These are phyloP conservation scores for Pulveroboletus sp. DNA, from an alignment of 768 basidiomycete species.

Conservation along the genomic window DNA sequence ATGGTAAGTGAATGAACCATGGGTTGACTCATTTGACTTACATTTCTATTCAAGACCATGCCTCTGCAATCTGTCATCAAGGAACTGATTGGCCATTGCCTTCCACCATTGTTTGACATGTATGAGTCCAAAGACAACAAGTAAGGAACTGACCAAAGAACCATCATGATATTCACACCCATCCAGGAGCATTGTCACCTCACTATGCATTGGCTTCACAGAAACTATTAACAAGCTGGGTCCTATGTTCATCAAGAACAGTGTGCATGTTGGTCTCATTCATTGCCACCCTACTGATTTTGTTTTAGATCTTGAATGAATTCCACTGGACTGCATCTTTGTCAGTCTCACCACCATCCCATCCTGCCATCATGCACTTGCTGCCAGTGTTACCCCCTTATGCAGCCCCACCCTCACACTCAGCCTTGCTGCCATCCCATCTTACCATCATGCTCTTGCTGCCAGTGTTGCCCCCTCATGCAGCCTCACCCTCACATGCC, in stretches of 20 bases:
- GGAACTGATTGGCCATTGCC: constrained; percentile 70
- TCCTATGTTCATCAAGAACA: constrained; percentile 73
- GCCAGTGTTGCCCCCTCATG: too few relatives aligned
- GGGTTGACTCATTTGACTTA: constrained; percentile 3
- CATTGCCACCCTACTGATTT: constrained; percentile 3
- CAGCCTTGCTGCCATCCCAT: too few relatives aligned
- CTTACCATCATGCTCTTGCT: too few relatives aligned
- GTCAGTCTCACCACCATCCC: too few relatives aligned
- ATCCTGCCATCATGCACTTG: too few relatives aligned
- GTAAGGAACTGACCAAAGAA: constrained; percentile 47
- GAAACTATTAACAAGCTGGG: constrained; percentile 93
- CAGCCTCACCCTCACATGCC: too few relatives aligned
- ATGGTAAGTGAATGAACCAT: constrained; percentile 43
- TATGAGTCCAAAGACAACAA: constrained; percentile 96
- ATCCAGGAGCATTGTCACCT: constrained; percentile 76
- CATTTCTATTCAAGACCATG: constrained; percentile 29
- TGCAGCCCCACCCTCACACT: too few relatives aligned
- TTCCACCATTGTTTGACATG: constrained; percentile 78
- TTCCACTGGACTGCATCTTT: too few relatives aligned
- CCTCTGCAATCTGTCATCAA: constrained; percentile 67
- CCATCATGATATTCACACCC: constrained; percentile 13
- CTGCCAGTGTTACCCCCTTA: too few relatives aligned
- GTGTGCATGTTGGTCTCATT: constrained; percentile 42
- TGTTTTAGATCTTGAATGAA: constrained; percentile 58
- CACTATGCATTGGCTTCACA: constrained; percentile 82